These are phyloP conservation scores for Bipolaris gigantea DNA, from an alignment of 2,329 filamentous ascomycete genomes.

Conservation along the genomic window DNA sequence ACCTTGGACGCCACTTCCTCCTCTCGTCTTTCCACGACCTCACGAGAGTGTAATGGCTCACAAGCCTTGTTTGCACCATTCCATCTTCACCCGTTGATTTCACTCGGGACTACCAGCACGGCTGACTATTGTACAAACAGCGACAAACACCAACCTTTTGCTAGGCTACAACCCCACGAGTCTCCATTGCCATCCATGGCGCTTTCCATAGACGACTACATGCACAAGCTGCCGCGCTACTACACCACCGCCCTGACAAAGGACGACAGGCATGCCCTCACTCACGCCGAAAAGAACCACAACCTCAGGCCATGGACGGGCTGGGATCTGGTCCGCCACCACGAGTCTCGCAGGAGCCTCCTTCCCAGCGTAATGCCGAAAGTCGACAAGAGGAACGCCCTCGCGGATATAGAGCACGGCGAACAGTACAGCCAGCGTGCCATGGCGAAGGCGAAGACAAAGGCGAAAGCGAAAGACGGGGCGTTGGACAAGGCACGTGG, in stretches of 20 bases:
- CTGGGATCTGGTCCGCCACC: conserved; percentile 11
- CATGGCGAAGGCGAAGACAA: not conserved
- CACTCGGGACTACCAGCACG: not conserved
- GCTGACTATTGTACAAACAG: not conserved
- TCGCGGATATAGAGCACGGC: conserved; percentile 15
- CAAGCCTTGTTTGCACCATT: not conserved
- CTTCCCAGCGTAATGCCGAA: conserved; percentile 11
- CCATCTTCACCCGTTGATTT: not conserved
- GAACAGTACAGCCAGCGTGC: conserved; percentile 11
- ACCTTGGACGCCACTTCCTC: not conserved
- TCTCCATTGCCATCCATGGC: not conserved
- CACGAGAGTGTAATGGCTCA: not conserved
- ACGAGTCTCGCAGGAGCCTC: conserved; percentile 14
- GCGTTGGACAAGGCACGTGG: conserved; percentile 14
- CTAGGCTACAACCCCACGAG: not conserved
- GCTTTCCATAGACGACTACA: not conserved
- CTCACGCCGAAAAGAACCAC: conserved; percentile 20
- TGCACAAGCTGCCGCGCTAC: conserved; percentile 19
- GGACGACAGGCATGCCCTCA: conserved; percentile 22
- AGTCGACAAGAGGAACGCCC: conserved; percentile 5
- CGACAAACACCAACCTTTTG: not conserved
- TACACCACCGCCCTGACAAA: conserved; percentile 23
- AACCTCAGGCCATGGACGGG: conserved; percentile 22
- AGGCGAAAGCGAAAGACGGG: not conserved
- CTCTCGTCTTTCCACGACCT: no score